Evolutionary conservation across 2,329 filamentous ascomycete species (phyloP), one percentile per base, ranked within the genome.

Genomic region (Byssochlamys sp.): DNA sequence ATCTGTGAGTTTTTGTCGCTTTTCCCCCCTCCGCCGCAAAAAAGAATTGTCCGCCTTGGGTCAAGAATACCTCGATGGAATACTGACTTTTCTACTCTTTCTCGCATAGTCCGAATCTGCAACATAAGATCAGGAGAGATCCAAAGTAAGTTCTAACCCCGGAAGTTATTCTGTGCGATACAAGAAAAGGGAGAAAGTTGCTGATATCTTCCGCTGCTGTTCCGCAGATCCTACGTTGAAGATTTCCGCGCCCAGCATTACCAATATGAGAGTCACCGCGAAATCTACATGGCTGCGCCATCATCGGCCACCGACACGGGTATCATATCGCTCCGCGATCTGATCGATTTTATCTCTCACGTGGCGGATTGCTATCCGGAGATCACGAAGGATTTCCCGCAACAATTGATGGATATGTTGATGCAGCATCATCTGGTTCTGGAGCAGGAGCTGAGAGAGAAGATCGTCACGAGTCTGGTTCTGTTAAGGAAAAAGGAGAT

Each of bases 291-390:
- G 67, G 84, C 88, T 49, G 88, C 90, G 53, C 94, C 94, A 4
- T 80, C 86, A 12, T 87, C 87, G 9, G 87, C 88, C 55, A 89
- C 89, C 57, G 84, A 87, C 66, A 87, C 87, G 52, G 89, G 90
- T 52, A 80, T 92, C 58, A 85, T 94, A 56, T 90, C 90, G 11
- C 88, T 99, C 66, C 87, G 89, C 67, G 91, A 97, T 68, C 82
- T 96, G 64, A 88, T 99, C 66, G 92, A 97, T 69, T 89, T 99
- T 66, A 86, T 97, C 65, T 86, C 91, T 24, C 94, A 99, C 75
- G 88, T 95, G 60, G 88, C 92, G 70, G 91, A 96, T 69, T 95
- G 90, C 77, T 99, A 95, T 73, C 90, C 90, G 54, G 83, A 87
- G 58, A 82, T 92, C 60, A 91, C 91, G 1, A 80, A 80, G 55